Conservation (phyloP, 2,329 filamentous ascomycete species). For the Macroventuria anomochaeta region DNA sequence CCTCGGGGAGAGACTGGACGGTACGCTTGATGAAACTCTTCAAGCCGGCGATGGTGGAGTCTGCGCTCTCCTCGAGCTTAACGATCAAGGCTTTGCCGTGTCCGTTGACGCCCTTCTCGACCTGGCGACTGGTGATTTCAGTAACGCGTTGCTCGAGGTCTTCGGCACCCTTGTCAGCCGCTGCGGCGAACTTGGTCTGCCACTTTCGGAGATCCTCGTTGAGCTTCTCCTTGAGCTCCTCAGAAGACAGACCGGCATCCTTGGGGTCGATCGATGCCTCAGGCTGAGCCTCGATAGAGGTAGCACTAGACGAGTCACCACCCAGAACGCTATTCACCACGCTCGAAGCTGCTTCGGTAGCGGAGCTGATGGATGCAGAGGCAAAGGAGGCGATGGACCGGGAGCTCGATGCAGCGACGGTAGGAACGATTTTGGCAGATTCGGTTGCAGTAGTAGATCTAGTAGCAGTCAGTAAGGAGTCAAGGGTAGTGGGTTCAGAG, state of each 20-base stretch:
- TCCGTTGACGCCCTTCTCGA: conserved; percentile 68
- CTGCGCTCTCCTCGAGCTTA: conserved; percentile 71
- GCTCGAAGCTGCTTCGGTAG: conserved; percentile 37
- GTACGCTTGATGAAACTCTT: conserved; percentile 69
- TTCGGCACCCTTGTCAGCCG: conserved; percentile 81
- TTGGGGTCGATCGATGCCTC: conserved; percentile 26
- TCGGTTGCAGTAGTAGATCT: conserved; percentile 24
- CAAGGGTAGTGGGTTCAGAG: too few relatives aligned
- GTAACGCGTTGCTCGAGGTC: conserved; percentile 68
- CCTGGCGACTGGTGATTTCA: conserved; percentile 76
- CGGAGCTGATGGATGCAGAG: conserved; percentile 27
- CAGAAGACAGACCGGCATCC: conserved; percentile 36
- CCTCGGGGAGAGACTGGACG: conserved; percentile 63
- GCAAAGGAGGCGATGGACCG: conserved; percentile 26
- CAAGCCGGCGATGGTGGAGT: conserved; percentile 68
- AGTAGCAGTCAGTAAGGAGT: conserved; percentile 1
- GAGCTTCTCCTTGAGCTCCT: conserved; percentile 65
- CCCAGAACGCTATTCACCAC: conserved; percentile 41
- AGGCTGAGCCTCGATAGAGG: conserved; percentile 26
- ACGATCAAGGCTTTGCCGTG: conserved; percentile 71
- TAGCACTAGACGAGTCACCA: conserved; percentile 30
- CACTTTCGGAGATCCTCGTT: conserved; percentile 80
- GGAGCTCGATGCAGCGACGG: conserved; percentile 21
- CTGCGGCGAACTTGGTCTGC: conserved; percentile 86
- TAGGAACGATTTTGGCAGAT: conserved; percentile 27